phyloP scores from a whole-genome alignment of 1,139 yeast species.

The Saccharomycopsis crataegensis region DNA sequence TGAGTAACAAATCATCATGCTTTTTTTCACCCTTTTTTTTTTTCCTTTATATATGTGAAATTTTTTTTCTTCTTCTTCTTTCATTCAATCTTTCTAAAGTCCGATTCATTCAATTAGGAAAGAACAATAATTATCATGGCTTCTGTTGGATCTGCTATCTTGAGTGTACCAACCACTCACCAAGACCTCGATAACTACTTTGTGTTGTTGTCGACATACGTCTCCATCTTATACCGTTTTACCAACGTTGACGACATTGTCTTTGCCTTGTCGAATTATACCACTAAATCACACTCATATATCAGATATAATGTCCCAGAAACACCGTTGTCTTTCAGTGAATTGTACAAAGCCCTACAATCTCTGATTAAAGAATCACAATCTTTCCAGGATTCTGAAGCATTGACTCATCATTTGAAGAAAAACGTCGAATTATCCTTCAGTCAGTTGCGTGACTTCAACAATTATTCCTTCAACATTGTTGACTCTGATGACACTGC shows the following conservation, averaged over 20 bases:
- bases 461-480: slow-evolving; percentile 16
- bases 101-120: no score
- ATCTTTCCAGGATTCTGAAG: neutral
- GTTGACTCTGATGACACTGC: neutral
- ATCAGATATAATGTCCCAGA: slow-evolving; percentile 18
- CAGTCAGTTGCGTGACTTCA: slow-evolving; percentile 17
- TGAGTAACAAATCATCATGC: no score
- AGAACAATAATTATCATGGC: no score
- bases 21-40: neutral
- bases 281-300: slow-evolving; percentile 5
- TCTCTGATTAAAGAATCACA: neutral
- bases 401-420: slow-evolving; percentile 4
- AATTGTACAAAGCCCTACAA: slow-evolving; percentile 3
- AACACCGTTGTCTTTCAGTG: slow-evolving; percentile 6
- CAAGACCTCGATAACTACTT: slow-evolving; percentile 1
- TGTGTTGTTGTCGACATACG: slow-evolving; percentile 13
- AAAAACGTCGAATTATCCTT: slow-evolving; percentile 13
- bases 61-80: neutral
- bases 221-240: slow-evolving; percentile 16
- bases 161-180: no score
- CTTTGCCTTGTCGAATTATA: slow-evolving; percentile 12
- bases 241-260: slow-evolving; percentile 19
- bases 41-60: neutral
- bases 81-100: neutral
- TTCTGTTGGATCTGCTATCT: no score